Evolutionary conservation across 441 rosid genomes (phyloP).

Genomic region (Populus hybrid): DNA sequence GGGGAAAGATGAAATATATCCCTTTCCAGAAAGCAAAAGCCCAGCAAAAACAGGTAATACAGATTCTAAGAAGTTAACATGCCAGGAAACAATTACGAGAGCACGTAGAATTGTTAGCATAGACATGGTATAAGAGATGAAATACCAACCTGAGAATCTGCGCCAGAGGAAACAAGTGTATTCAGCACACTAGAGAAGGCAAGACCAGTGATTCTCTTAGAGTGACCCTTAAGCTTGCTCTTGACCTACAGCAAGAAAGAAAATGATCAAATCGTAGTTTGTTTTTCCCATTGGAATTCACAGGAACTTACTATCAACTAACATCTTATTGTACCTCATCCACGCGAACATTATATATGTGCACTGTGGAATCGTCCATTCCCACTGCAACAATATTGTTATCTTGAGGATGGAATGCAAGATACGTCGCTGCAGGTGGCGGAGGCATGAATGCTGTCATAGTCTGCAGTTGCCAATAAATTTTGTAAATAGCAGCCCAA

Average conservation of each 20-base stretch:
- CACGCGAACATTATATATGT: constrained; percentile 45
- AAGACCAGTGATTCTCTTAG: constrained; percentile 51
- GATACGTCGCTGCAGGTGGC: constrained; percentile 53
- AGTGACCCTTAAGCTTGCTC: constrained; percentile 50
- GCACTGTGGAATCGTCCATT: constrained; percentile 54
- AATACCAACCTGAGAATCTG: constrained; percentile 49
- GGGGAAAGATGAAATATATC: background rate
- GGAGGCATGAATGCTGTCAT: constrained; percentile 47
- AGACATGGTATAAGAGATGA: background rate
- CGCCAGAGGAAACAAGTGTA: constrained; percentile 50
- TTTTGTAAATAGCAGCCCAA: constrained; percentile 6
- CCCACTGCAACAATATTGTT: constrained; percentile 62
- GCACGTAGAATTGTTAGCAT: background rate
- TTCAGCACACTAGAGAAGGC: constrained; percentile 47
- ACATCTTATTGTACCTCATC: constrained; percentile 39
- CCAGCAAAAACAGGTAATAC: background rate
- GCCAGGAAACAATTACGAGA: background rate
- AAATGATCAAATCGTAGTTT: background rate
- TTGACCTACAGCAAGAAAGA: constrained; percentile 32
- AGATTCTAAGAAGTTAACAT: background rate
- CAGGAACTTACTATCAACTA: background rate
- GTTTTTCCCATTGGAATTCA: background rate
- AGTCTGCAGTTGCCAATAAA: constrained; percentile 34
- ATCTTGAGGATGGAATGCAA: constrained; percentile 64
- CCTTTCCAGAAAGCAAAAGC: background rate